These are phyloP conservation scores for Tetrapisispora phaffii DNA, from an alignment of 805 yeast genomes.

Conservation along the genomic window DNA sequence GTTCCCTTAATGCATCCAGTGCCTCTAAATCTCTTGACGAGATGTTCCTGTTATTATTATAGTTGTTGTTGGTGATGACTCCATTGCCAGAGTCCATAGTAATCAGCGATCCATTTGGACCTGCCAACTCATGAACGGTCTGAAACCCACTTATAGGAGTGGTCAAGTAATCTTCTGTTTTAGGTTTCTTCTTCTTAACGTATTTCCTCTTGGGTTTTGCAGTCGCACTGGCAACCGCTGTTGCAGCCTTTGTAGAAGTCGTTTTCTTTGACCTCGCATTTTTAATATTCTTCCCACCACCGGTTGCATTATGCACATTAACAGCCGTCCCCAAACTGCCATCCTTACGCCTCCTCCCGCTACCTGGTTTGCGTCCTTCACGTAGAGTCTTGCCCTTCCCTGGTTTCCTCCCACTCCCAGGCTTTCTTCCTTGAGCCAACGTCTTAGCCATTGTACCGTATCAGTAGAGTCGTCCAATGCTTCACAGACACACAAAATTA, in stretches of 20 bases:
- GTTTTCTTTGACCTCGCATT: neutral
- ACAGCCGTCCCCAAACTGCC: neutral
- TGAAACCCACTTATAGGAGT: neutral
- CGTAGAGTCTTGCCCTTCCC: conserved; percentile 28
- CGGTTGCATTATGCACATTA: neutral
- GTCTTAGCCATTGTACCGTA: conserved; percentile 25
- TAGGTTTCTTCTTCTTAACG: neutral
- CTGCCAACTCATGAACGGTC: neutral
- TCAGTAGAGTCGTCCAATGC: neutral
- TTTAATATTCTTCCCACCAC: no score
- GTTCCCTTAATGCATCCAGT: conserved; percentile 20
- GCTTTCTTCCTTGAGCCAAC: conserved; percentile 29
- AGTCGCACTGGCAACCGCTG: neutral
- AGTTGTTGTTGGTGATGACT: neutral
- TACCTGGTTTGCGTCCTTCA: conserved; percentile 29
- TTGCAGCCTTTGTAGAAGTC: neutral
- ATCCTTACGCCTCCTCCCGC: conserved; percentile 22
- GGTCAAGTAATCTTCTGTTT: neutral
- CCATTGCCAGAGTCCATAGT: neutral
- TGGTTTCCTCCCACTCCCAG: conserved; percentile 30
- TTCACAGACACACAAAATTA: no score
- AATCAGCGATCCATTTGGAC: neutral
- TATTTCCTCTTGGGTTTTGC: neutral
- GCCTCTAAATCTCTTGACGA: conserved; percentile 19
- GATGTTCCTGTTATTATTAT: neutral